Conservation (phyloP, 1,284 basidiomycete species). For the Cutaneotrichosporon spelunceum region DNA sequence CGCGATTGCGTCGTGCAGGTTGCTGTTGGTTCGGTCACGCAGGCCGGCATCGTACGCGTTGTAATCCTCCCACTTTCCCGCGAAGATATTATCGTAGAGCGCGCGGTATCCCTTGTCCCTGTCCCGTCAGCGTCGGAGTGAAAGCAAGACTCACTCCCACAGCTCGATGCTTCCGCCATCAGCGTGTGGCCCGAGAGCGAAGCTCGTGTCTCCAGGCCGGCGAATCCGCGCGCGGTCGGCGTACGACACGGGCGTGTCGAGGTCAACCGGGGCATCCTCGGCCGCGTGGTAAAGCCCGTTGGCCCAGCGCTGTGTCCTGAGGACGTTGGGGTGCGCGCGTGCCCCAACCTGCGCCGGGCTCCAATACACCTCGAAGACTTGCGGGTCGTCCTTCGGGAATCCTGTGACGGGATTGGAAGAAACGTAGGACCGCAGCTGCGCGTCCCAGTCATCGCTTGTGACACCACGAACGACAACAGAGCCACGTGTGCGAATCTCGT, state of each 20-base stretch:
- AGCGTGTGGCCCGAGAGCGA: constrained; percentile 68
- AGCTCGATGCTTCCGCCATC: constrained; percentile 71
- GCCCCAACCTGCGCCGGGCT: constrained; percentile 63
- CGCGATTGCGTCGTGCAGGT: constrained; percentile 43
- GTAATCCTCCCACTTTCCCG: constrained; percentile 59
- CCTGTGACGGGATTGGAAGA: constrained; percentile 53
- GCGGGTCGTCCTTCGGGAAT: constrained; percentile 63
- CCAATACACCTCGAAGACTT: constrained; percentile 69
- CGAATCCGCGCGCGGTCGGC: constrained; percentile 72
- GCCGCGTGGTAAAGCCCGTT: constrained; percentile 60
- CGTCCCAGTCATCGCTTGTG: constrained; percentile 58
- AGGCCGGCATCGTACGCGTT: constrained; percentile 28
- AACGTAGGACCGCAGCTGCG: constrained; percentile 53
- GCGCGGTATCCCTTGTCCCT: constrained; percentile 57
- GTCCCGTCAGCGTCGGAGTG: not conserved
- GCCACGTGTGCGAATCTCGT: constrained; percentile 59
- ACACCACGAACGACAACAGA: constrained; percentile 62
- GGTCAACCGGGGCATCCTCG: constrained; percentile 45
- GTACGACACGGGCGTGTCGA: constrained; percentile 65
- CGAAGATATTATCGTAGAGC: constrained; percentile 60
- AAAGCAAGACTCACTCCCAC: constrained; percentile 60
- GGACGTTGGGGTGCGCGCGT: constrained; percentile 66
- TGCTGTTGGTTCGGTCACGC: constrained; percentile 34
- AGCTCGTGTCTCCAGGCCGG: constrained; percentile 65
- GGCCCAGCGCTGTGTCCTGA: constrained; percentile 57